Base-by-base conservation (phyloP, 2,329 filamentous ascomycete species). In the Colletotrichum chlorophyti region DNA sequence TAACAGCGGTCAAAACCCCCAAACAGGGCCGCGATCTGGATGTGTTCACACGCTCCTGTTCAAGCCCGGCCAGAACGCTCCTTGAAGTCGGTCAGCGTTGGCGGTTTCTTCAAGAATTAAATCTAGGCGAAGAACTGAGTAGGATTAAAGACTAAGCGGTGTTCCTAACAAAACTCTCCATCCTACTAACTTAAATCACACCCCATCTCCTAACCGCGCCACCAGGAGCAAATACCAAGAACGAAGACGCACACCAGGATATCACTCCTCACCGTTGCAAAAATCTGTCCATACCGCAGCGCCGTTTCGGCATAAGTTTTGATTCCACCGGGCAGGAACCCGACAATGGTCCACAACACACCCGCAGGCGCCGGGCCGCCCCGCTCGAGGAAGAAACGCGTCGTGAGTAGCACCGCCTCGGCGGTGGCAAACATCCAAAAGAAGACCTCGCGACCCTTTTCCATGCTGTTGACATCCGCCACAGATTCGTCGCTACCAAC, bases 391-490 rank as follows among this genome's bases (percentile, higher is more conserved):
- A 92, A 86, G 70, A 89, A 91, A 21, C 90, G 80, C 26, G 84
- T 87, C 2, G 86, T 89, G 63, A 94, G 84, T 62, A 94, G 77
- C 50, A 91, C 70, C 10, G 91, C 81, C 75, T 95, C 90, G 27
- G 85, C 87, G 0, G 90, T 91, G 6, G 90, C 88, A 69, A 94
- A 95, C n/a, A 90, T 82, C 78, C 87, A 91, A 73, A 94, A 93
- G 73, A 93, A 88, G 61, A 81, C 79, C 41, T 77, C 77, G 35
- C 78, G 69, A 29, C 72, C 69, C 53, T 70, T 69, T 48, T 72
- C 71, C 50, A 76, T 64, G 53, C 69, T 61, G 57, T 66, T 46
- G n/a, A 60, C 32, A 35, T 54, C 43, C n/a, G 42, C n/a, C 19
- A 74, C 48, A 43, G 68, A 63, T 41, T 68, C 70, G 11, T 69